Conservation (phyloP, 495 filamentous ascomycete genomes). For the Podospora bellae-mahoneyi region DNA sequence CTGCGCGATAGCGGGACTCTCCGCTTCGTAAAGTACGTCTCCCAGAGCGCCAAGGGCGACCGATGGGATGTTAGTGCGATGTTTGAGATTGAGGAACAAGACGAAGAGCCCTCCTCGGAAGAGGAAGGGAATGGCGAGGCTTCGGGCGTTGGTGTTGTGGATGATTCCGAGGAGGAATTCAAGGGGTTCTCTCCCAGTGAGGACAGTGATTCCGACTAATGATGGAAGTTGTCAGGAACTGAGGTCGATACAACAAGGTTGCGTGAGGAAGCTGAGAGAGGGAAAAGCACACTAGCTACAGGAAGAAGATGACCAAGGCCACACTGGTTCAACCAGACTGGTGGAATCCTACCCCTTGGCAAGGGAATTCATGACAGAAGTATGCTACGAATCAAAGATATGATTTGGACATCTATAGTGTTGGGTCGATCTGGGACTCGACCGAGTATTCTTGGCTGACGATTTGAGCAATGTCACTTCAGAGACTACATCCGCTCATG, state of each 20-base stretch:
- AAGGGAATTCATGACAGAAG: not conserved
- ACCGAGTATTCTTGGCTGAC: slow-evolving; percentile 6
- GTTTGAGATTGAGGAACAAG: slow-evolving; percentile 55
- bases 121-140: slow-evolving; percentile 29
- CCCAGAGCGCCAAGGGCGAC: slow-evolving; percentile 74
- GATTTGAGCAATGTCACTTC: slow-evolving; percentile 9
- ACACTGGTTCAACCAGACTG: too few relatives aligned
- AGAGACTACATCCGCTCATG: not conserved
- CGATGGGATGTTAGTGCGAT: slow-evolving; percentile 85
- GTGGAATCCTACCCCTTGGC: too few relatives aligned
- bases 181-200: slow-evolving; percentile 44
- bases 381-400: not conserved
- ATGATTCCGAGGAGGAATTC: slow-evolving; percentile 48
- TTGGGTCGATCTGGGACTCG: slow-evolving; percentile 1
- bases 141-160: slow-evolving; percentile 27
- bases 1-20: slow-evolving; percentile 81
- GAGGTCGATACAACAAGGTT: too few relatives aligned
- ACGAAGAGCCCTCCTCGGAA: slow-evolving; percentile 24
- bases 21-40: slow-evolving; percentile 96
- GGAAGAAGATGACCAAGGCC: too few relatives aligned
- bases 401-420: not conserved
- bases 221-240: not conserved
- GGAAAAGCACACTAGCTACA: too few relatives aligned
- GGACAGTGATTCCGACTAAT: slow-evolving; percentile 44
- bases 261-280: too few relatives aligned